Percentiles rank a stretch among this genome's conserved stretches.
These are phyloP conservation scores for Vanrija pseudolonga DNA, from an alignment of 1,284 basidiomycete species.

Conservation along the genomic window DNA sequence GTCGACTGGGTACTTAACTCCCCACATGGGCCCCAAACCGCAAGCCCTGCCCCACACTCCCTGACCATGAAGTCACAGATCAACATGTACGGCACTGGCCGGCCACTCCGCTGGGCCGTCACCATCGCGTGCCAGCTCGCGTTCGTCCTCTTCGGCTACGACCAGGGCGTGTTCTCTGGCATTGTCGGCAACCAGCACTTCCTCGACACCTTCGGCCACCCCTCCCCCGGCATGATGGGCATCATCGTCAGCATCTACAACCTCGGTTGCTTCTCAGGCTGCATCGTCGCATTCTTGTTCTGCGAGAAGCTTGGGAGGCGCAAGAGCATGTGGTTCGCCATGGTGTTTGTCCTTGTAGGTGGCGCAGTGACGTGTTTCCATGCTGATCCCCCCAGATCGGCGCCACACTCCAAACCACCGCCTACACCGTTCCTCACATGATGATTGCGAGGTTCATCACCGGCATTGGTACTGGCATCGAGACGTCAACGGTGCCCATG, in stretches of 20 bases:
- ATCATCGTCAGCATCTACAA: slow-evolving; percentile 17
- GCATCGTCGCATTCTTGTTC: slow-evolving; percentile 8
- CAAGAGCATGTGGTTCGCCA: slow-evolving; percentile 12
- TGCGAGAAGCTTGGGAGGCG: slow-evolving; percentile 7
- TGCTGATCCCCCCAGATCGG: background rate
- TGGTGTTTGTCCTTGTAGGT: slow-evolving; percentile 9
- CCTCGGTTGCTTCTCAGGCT: slow-evolving; percentile 12
- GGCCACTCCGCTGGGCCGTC: slow-evolving; percentile 1
- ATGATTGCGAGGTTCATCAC: slow-evolving; percentile 5
- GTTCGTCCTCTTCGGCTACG: slow-evolving; percentile 6
- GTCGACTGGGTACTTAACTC: too few relatives aligned
- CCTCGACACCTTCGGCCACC: slow-evolving; percentile 9
- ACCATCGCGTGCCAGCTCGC: slow-evolving; percentile 5
- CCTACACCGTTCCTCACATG: slow-evolving; percentile 1
- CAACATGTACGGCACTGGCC: slow-evolving; percentile 5
- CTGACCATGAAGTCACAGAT: slow-evolving; percentile 3
- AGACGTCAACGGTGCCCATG: slow-evolving; percentile 2
- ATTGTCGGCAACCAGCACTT: slow-evolving; percentile 12
- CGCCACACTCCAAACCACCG: slow-evolving; percentile 3
- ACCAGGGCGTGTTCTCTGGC: slow-evolving; percentile 9
- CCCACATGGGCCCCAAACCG: too few relatives aligned
- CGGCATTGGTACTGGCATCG: slow-evolving; percentile 8
- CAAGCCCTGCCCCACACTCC: too few relatives aligned
- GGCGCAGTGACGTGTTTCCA: too few relatives aligned
- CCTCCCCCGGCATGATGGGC: slow-evolving; percentile 5